phyloP scores from a whole-genome alignment of 192 early-diverging fungal species.

The Coemansia sp. region DNA sequence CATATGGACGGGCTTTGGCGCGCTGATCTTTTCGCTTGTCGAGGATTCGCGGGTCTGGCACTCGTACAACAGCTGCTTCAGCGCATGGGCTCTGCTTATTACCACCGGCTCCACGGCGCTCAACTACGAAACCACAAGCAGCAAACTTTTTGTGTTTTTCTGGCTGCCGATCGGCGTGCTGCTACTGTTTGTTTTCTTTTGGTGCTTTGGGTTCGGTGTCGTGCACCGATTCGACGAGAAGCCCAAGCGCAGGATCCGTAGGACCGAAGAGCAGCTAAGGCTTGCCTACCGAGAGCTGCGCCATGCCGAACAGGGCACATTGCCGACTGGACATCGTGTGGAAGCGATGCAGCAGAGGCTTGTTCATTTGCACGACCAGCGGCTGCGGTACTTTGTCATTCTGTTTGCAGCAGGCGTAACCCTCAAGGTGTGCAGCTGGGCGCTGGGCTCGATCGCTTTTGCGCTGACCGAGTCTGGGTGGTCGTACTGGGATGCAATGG shows the following conservation, averaged over 20 bases:
- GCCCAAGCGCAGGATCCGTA: conserved; percentile 40
- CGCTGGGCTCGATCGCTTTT: conserved; percentile 41
- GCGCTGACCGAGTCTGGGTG: conserved; percentile 41
- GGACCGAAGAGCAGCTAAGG: conserved; percentile 32
- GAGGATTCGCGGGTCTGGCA: conserved; percentile 39
- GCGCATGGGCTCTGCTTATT: conserved; percentile 43
- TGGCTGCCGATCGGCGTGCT: conserved; percentile 54
- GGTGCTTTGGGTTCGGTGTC: conserved; percentile 46
- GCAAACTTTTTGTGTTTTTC: conserved; percentile 52
- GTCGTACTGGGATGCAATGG: conserved; percentile 54
- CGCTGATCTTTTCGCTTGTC: conserved; percentile 43
- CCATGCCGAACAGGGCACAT: conserved; percentile 16
- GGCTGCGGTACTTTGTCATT: conserved; percentile 33
- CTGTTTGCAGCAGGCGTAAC: conserved; percentile 35
- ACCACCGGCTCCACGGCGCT: conserved; percentile 44
- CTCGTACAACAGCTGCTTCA: conserved; percentile 53
- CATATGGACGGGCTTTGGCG: conserved; percentile 55
- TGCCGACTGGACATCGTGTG: conserved; percentile 10
- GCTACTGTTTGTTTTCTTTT: conserved; percentile 51
- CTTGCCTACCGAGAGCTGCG: conserved; percentile 35
- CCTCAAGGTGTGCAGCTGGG: conserved; percentile 48
- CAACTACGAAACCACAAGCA: conserved; percentile 32
- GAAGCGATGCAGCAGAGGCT: conserved; percentile 26
- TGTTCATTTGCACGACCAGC: conserved; percentile 20
- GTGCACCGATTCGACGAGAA: conserved; percentile 52